Evolutionary conservation across 2,329 filamentous ascomycete genomes (phyloP).

Genomic region (Sclerotiophoma versabilis): DNA sequence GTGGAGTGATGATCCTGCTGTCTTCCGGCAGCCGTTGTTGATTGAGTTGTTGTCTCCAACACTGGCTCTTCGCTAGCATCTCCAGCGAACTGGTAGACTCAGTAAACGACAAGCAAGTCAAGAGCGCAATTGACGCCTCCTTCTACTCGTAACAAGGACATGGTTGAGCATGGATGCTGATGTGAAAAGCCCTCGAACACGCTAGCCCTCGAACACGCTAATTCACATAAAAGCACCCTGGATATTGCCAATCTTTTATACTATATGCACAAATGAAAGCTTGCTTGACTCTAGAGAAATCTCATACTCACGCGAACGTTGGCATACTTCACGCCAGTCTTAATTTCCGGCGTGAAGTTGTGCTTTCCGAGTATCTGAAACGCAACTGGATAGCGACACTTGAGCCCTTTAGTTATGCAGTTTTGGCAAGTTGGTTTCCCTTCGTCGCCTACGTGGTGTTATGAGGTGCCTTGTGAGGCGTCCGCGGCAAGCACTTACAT

Average conservation of each 20-base stretch:
- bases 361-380: slow-evolving; percentile 60
- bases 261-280: background rate
- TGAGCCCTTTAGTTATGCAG: slow-evolving; percentile 56
- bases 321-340: slow-evolving; percentile 22
- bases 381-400: slow-evolving; percentile 58
- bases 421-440: slow-evolving; percentile 58
- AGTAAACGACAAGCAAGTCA: background rate
- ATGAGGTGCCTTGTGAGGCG: background rate
- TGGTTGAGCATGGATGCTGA: no score
- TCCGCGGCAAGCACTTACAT: slow-evolving; percentile 47
- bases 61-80: background rate
- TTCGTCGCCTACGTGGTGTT: slow-evolving; percentile 56
- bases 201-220: no score
- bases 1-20: background rate
- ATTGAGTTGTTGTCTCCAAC: background rate
- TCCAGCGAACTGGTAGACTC: background rate
- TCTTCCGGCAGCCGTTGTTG: background rate
- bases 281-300: background rate
- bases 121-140: background rate
- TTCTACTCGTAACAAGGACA: no score
- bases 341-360: slow-evolving; percentile 50
- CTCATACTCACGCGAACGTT: slow-evolving; percentile 20
- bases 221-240: no score
- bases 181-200: no score
- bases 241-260: background rate